phyloP scores from a whole-genome alignment of 2,329 filamentous ascomycete species.

The Delphinella strobiligena region DNA sequence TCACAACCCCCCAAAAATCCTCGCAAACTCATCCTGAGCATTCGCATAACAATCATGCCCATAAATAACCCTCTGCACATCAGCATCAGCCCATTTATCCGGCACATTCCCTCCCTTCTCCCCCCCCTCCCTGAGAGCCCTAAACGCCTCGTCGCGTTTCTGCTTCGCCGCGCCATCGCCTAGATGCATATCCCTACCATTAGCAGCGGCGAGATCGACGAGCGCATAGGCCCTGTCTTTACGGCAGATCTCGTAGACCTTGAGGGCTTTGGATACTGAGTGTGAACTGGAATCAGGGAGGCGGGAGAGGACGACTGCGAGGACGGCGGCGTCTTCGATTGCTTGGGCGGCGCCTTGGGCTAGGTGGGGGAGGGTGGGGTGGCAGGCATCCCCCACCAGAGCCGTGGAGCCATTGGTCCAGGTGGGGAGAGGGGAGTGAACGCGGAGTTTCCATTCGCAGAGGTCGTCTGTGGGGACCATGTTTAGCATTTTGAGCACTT shows the following conservation, averaged over 20 bases:
- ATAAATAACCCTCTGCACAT: slow-evolving; percentile 38
- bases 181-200: slow-evolving; percentile 42
- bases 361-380: slow-evolving; percentile 52
- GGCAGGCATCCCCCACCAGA: slow-evolving; percentile 48
- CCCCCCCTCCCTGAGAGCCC: slow-evolving; percentile 29
- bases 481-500: slow-evolving; percentile 48
- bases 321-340: slow-evolving; percentile 50
- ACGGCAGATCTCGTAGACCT: slow-evolving; percentile 44
- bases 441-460: slow-evolving; percentile 53
- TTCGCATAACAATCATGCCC: slow-evolving; percentile 33
- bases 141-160: slow-evolving; percentile 45
- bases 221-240: slow-evolving; percentile 45
- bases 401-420: slow-evolving; percentile 46
- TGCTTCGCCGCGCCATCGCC: slow-evolving; percentile 47
- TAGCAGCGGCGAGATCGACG: slow-evolving; percentile 44
- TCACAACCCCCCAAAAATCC: too few relatives aligned
- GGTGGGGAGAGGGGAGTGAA: slow-evolving; percentile 49
- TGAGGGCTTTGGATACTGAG: slow-evolving; percentile 40
- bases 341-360: slow-evolving; percentile 54
- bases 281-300: slow-evolving; percentile 34
- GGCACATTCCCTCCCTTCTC: slow-evolving; percentile 30
- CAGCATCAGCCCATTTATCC: slow-evolving; percentile 41
- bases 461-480: slow-evolving; percentile 53
- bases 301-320: slow-evolving; percentile 39
- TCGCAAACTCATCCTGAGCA: slow-evolving; percentile 31